Conservation (phyloP, 177 flowering plant species). For the Vitis hybrid region DNA sequence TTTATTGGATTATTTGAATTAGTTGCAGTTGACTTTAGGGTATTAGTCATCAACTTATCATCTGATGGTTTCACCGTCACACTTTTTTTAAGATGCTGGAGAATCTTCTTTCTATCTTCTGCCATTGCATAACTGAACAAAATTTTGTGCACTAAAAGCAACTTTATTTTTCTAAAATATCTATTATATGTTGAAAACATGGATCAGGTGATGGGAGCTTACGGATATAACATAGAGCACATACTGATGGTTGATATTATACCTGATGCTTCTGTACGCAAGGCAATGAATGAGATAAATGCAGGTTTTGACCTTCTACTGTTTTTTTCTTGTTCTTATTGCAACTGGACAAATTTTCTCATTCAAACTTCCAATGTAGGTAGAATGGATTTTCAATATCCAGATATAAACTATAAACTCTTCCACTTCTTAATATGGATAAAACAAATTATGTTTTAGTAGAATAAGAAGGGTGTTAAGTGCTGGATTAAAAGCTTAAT, state of each 20-base stretch:
- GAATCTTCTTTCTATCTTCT: not conserved
- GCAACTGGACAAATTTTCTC: not conserved
- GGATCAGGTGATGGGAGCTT: constrained; percentile 90
- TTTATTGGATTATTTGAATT: no score
- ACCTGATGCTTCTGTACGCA: constrained; percentile 91
- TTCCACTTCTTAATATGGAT: not conserved
- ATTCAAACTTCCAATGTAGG: not conserved
- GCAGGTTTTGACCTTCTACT: constrained; percentile 58
- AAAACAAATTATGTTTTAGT: not conserved
- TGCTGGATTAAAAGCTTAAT: not conserved
- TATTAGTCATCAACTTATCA: no score
- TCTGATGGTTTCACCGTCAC: no score
- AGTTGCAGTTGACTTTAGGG: no score
- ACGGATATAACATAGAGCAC: constrained; percentile 98
- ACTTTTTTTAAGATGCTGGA: no score
- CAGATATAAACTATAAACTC: not conserved
- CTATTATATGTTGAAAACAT: constrained; percentile 9
- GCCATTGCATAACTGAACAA: not conserved
- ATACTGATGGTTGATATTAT: constrained; percentile 98
- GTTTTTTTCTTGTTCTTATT: not conserved
- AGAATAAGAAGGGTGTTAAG: not conserved
- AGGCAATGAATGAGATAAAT: constrained; percentile 99
- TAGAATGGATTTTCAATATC: not conserved
- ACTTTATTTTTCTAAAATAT: not conserved
- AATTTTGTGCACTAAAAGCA: not conserved